phyloP scores from a whole-genome alignment of 1,139 yeast genomes.

The Kodamaea fungicola region DNA sequence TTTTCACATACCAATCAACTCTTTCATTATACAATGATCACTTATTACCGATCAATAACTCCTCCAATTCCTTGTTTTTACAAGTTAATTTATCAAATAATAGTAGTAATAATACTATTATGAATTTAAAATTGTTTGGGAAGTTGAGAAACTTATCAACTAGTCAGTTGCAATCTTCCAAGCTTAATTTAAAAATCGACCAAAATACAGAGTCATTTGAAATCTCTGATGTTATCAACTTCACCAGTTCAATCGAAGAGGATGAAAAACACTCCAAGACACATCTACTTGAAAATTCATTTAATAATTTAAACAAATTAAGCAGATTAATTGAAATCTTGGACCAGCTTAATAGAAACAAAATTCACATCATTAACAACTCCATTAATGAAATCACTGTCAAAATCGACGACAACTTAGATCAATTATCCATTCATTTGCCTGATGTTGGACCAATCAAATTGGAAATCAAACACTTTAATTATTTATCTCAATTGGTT shows the following conservation, averaged over 20 bases:
- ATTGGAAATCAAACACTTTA: conserved; percentile 7
- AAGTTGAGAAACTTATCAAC: conserved; percentile 25
- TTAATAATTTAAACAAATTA: conserved; percentile 30
- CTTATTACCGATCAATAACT: conserved; percentile 33
- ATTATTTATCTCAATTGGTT: conserved; percentile 17
- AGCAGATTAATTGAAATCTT: conserved; percentile 31
- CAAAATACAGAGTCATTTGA: conserved; percentile 24
- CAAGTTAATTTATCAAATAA: conserved; percentile 25
- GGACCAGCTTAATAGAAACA: conserved; percentile 29
- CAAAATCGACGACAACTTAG: conserved; percentile 25
- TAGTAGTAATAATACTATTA: conserved; percentile 19
- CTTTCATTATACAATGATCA: conserved; percentile 32
- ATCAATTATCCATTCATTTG: conserved; percentile 22
- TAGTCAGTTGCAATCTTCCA: conserved; percentile 14
- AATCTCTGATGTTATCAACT: conserved; percentile 25
- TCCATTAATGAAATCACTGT: conserved; percentile 29
- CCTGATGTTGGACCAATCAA: conserved; percentile 20
- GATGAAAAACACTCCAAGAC: conserved; percentile 6
- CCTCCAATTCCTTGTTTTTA: conserved; percentile 35
- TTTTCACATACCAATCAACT: conserved; percentile 25
- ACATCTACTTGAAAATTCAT: conserved; percentile 22
- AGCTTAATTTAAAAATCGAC: conserved; percentile 21
- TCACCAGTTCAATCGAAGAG: conserved; percentile 20
- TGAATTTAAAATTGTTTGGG: conserved; percentile 30
- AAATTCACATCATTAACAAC: conserved; percentile 26